Percentiles rank a stretch among this genome's conserved stretches.
These are phyloP conservation scores for Mycena epipterygia DNA, from an alignment of 768 basidiomycete species.

Conservation along the genomic window DNA sequence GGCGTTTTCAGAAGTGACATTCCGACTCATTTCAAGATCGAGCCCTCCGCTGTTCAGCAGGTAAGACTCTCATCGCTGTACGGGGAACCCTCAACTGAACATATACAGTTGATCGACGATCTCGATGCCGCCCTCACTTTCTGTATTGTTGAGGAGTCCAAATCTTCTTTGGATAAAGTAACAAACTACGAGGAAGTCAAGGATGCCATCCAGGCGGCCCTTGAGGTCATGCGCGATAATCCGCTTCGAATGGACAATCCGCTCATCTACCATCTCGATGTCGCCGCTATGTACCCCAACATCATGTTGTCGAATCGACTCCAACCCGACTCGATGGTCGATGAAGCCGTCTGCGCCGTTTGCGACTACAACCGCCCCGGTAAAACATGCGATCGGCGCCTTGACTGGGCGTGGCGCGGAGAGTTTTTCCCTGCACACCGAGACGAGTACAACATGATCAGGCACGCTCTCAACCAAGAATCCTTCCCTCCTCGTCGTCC, in stretches of 20 bases:
- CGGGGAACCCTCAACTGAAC: constrained; percentile 5
- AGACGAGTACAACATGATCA: constrained; percentile 99
- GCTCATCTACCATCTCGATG: constrained; percentile 98
- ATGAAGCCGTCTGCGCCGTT: constrained; percentile 96
- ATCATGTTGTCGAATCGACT: constrained; percentile 99
- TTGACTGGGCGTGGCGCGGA: constrained; percentile 99
- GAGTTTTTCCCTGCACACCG: constrained; percentile 98
- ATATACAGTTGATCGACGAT: constrained; percentile 86
- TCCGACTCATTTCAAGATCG: constrained; percentile 93
- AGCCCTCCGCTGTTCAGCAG: constrained; percentile 87
- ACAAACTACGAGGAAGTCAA: constrained; percentile 97
- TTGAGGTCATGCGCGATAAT: constrained; percentile 92
- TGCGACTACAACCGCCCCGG: constrained; percentile 98
- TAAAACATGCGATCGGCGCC: constrained; percentile 92
- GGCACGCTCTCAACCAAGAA: constrained; percentile 96
- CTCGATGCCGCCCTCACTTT: constrained; percentile 94
- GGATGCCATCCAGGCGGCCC: constrained; percentile 76
- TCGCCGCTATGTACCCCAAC: constrained; percentile 99
- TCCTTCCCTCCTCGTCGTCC: constrained; percentile 86
- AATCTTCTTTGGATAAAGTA: constrained; percentile 83
- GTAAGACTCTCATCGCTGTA: constrained; percentile 53
- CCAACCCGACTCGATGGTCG: constrained; percentile 97
- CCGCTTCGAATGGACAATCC: constrained; percentile 92
- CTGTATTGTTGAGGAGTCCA: constrained; percentile 88
- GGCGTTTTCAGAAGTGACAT: constrained; percentile 99